Evolutionary conservation across 2,329 filamentous ascomycete species (phyloP).

Genomic region (Orbilia blumenaviensis): DNA sequence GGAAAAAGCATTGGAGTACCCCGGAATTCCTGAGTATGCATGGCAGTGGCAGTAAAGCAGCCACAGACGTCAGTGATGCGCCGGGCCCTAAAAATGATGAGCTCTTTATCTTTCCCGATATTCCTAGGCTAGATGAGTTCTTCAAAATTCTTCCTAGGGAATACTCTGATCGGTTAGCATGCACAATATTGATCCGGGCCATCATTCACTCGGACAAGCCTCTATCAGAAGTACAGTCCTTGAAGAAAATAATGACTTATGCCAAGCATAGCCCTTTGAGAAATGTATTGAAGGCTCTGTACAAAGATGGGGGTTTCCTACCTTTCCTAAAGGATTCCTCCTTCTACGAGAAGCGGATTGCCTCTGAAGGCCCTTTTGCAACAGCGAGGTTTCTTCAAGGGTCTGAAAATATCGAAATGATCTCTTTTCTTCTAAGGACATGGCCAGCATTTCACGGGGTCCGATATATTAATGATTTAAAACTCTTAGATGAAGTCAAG

Average conservation of each 20-base stretch:
- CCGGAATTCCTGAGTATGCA: not conserved
- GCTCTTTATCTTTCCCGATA: too few relatives aligned
- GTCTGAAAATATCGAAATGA: not conserved
- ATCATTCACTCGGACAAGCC: not conserved
- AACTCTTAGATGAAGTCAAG: not conserved
- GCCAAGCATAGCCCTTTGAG: not conserved
- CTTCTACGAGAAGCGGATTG: conserved; percentile 5
- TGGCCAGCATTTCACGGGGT: not conserved
- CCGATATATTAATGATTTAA: conserved; percentile 12
- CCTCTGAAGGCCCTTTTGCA: not conserved
- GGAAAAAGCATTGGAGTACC: conserved; percentile 31
- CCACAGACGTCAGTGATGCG: too few relatives aligned
- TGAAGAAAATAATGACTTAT: not conserved
- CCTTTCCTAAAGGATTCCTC: not conserved
- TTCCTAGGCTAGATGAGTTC: conserved; percentile 10
- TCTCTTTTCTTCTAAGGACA: conserved; percentile 24
- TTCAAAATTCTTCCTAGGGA: conserved; percentile 1
- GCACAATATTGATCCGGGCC: conserved; percentile 12
- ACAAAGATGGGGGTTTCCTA: not conserved
- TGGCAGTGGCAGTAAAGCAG: not conserved
- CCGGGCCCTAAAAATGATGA: too few relatives aligned
- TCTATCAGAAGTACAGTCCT: not conserved
- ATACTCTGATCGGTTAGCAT: conserved; percentile 9
- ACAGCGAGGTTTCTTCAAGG: conserved; percentile 1
- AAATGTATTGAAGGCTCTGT: not conserved